A percentile compares a stretch with the other conserved stretches of the same genome.
Evolutionary conservation across 768 basidiomycete species (phyloP).

Genomic region (Mycena indigotica): DNA sequence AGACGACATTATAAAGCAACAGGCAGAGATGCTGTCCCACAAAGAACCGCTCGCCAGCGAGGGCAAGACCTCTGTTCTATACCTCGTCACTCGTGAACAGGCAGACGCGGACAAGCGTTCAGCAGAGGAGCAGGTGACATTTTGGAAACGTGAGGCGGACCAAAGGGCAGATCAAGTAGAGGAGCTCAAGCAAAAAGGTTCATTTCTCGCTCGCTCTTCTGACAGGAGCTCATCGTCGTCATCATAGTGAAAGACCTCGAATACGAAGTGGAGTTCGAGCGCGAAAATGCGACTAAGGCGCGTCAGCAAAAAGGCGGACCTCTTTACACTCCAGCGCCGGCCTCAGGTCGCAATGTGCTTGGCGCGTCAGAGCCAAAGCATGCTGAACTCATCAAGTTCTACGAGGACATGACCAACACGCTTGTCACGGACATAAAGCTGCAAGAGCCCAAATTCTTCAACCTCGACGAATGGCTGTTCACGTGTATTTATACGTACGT

Average conservation of each 20-base stretch:
- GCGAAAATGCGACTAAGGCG: slow-evolving; percentile 50
- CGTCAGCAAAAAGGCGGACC: slow-evolving; percentile 37
- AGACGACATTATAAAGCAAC: slow-evolving; percentile 54
- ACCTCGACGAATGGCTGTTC: slow-evolving; percentile 61
- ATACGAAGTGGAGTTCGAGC: slow-evolving; percentile 63
- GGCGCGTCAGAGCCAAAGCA: slow-evolving; percentile 59
- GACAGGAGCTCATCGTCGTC: neutral
- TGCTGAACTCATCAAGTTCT: slow-evolving; percentile 65
- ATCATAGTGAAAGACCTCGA: slow-evolving; percentile 51
- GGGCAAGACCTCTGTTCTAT: slow-evolving; percentile 53
- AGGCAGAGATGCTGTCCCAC: slow-evolving; percentile 55
- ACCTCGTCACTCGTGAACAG: slow-evolving; percentile 72
- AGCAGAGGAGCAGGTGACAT: slow-evolving; percentile 49
- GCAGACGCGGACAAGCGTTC: slow-evolving; percentile 68
- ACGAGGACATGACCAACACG: slow-evolving; percentile 86
- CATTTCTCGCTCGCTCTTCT: slow-evolving; percentile 14
- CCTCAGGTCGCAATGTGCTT: slow-evolving; percentile 37
- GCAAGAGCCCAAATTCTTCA: slow-evolving; percentile 35
- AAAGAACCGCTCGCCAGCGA: slow-evolving; percentile 56
- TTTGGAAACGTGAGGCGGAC: slow-evolving; percentile 45
- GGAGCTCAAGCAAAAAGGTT: slow-evolving; percentile 53
- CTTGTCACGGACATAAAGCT: slow-evolving; percentile 64
- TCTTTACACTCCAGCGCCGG: slow-evolving; percentile 32
- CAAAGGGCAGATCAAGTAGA: slow-evolving; percentile 47
- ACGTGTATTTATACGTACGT: slow-evolving; percentile 68